phyloP scores from a whole-genome alignment of 345 rosid genomes.

The Draba incana region DNA sequence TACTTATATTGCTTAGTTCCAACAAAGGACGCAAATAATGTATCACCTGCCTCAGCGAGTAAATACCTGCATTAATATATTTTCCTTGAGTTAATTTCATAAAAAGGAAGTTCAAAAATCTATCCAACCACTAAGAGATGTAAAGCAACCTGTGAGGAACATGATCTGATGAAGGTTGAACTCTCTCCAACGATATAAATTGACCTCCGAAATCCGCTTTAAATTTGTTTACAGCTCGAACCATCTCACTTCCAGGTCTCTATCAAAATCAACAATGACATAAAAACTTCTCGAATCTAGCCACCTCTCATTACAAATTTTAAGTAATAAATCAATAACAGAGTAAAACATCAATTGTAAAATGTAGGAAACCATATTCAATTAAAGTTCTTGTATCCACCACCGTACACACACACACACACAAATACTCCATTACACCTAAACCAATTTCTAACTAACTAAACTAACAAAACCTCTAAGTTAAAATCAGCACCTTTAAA shows the following conservation, averaged over 20 bases:
- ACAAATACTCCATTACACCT: constrained; percentile 8
- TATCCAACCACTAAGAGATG: neutral
- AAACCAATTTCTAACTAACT: neutral
- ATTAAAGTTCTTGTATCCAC: neutral
- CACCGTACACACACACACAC: neutral
- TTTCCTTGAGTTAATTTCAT: neutral
- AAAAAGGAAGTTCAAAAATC: neutral
- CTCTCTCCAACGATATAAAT: constrained; percentile 79
- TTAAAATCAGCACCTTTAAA: no score
- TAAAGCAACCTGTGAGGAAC: constrained; percentile 80
- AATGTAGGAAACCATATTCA: neutral
- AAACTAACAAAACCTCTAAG: constrained; percentile 26
- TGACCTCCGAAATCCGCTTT: constrained; percentile 97
- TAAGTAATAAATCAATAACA: neutral
- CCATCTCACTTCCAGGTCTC: constrained; percentile 88
- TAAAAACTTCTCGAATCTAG: neutral
- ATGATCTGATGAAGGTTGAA: constrained; percentile 94
- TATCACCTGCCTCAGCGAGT: constrained; percentile 94
- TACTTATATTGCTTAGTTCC: constrained; percentile 98
- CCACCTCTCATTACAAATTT: constrained; percentile 7
- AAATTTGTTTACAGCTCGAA: constrained; percentile 90
- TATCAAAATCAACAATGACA: constrained; percentile 32
- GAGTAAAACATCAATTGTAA: neutral
- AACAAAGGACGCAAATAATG: constrained; percentile 92
- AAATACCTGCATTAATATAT: constrained; percentile 58